Percentiles rank a stretch among this genome's conserved stretches.
Evolutionary conservation across 345 rosid genomes (phyloP).

Genomic region (Eucalyptus pauciflora): DNA sequence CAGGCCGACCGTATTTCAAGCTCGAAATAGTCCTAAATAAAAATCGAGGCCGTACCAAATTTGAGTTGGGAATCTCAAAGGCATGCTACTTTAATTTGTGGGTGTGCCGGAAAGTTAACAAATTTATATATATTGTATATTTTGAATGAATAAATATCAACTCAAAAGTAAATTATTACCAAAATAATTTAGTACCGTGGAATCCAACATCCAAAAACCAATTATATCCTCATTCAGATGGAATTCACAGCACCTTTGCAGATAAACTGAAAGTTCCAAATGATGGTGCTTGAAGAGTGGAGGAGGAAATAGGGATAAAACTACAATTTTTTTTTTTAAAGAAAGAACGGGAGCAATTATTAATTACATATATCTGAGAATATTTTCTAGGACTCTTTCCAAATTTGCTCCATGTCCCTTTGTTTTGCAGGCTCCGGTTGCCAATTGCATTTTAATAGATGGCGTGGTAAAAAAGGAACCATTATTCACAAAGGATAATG

Average conservation of each 20-base stretch:
- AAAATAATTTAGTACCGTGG: background rate
- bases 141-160: background rate
- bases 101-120: background rate
- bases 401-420: background rate
- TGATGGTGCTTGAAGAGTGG: background rate
- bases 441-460: background rate
- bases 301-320: background rate
- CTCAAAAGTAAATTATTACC: background rate
- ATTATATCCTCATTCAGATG: background rate
- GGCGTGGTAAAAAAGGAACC: background rate
- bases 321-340: too few relatives aligned
- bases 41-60: background rate
- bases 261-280: background rate
- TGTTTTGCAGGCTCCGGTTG: background rate
- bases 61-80: background rate
- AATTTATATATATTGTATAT: background rate
- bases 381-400: background rate
- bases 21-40: background rate
- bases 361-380: background rate
- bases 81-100: background rate
- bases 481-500: background rate
- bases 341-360: background rate
- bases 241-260: background rate
- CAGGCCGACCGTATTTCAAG: fast-evolving
- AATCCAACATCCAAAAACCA: background rate